Percentiles rank a stretch among this genome's conserved stretches.
phyloP scores from a whole-genome alignment of 2,329 filamentous ascomycete genomes.

The Talaromyces marneffei region DNA sequence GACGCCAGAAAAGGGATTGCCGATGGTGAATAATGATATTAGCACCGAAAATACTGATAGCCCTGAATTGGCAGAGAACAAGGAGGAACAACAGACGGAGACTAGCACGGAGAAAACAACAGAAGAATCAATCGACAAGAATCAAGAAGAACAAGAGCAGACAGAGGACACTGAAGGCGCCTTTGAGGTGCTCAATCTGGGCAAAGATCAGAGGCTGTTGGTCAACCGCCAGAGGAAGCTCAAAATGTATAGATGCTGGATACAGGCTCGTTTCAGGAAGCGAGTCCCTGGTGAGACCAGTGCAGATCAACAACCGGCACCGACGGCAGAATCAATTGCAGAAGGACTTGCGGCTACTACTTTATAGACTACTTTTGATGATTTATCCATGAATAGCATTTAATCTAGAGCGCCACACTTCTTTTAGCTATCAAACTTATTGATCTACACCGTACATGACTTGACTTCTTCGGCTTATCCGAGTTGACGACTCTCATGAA shows the following conservation, averaged over 20 bases:
- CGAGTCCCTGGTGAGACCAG: constrained; percentile 8
- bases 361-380: constrained; percentile 5
- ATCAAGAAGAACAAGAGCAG: constrained; percentile 4
- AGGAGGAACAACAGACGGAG: neutral
- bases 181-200: constrained; percentile 73
- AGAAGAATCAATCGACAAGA: constrained; percentile 14
- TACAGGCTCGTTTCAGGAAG: constrained; percentile 42
- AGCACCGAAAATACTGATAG: constrained; percentile 5
- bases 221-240: constrained; percentile 85
- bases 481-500: neutral
- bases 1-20: constrained; percentile 32
- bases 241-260: constrained; percentile 97
- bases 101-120: neutral
- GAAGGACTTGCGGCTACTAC: constrained; percentile 4
- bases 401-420: neutral
- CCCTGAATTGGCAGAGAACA: neutral
- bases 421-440: neutral
- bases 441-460: neutral
- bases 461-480: too few species aligned
- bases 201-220: constrained; percentile 78
- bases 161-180: constrained; percentile 18
- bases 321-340: constrained; percentile 1
- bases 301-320: neutral
- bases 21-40: constrained; percentile 14
- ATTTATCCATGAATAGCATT: neutral